Base-by-base conservation (phyloP, 2,329 filamentous ascomycete species). In the Raffaelea albimanens region DNA sequence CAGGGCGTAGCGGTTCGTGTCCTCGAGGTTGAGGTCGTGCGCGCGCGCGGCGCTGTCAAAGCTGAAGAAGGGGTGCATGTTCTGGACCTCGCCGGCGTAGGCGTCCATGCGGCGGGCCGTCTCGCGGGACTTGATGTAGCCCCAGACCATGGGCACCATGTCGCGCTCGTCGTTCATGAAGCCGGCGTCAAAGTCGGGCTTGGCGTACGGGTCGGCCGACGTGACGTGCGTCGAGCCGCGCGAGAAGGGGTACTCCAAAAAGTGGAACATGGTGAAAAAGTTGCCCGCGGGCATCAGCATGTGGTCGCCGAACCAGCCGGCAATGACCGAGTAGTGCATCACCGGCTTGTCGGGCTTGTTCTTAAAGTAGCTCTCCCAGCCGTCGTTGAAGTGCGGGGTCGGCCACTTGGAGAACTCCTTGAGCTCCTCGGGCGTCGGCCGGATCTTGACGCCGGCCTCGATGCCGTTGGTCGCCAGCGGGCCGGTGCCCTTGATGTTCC, bases 121-220 rank as follows among this genome's bases (percentile, higher is more conserved):
- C 72, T 88, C 85, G 49, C 85, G 82, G 2, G 82, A 86, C 67
- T 88, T 88, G 70, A 88, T 85, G 65, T 89, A 89, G 4, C 82
- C 82, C 85, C 85, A 89, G 5, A 90, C 83, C 81, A 86, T 87
- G 9, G 85, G 84, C 1, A 81, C 84, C 85, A 90, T 89, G 58
- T 90, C 86, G 21, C 85, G 75, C 65, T 87, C 83, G 65, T 90
- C 85, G 57, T 87, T 90, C 85, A 90, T 88, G 70, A 89, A 90
- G 20, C 85, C 84, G 1, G 83, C 77, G 60, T 90, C 85, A 57
- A 90, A 89, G 67, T 89, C 85, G 0, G 85, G 85, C 14, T 71
- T 68, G 41, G 82, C 85, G 59, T 90, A 90, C 16, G 83, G 82
- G 56, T 86, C 77, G 3, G 84, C 67, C n/a, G 76, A 83, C 50